Conservation (phyloP, 495 filamentous ascomycete genomes). For the Penicillium cosmopolitanum region DNA sequence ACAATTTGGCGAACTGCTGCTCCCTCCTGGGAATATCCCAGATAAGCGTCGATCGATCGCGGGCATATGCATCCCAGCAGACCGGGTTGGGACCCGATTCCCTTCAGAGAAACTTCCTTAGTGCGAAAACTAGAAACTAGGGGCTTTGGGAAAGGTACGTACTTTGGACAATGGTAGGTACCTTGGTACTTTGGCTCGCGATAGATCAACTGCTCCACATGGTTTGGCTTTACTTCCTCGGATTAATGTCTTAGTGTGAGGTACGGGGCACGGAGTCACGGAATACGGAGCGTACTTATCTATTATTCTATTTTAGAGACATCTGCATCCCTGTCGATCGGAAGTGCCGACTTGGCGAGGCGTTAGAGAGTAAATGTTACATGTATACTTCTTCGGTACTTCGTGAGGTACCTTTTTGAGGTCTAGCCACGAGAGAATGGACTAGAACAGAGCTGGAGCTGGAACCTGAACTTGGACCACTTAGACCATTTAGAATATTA, state of each 20-base stretch:
- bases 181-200: neutral
- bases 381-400: neutral
- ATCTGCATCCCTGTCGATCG: constrained; percentile 2
- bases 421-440: neutral
- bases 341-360: neutral
- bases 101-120: neutral
- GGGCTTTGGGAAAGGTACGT: neutral
- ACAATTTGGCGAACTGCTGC: too few relatives aligned
- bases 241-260: too few relatives aligned
- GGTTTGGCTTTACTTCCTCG: neutral
- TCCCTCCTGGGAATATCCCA: too few relatives aligned
- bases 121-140: neutral
- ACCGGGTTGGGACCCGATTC: constrained; percentile 6
- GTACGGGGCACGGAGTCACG: too few relatives aligned
- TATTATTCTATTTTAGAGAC: neutral
- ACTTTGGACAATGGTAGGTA: neutral
- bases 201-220: neutral
- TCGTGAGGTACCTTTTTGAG: too few relatives aligned
- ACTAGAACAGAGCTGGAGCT: neutral
- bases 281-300: neutral
- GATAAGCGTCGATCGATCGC: constrained; percentile 1
- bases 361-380: too few relatives aligned
- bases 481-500: too few relatives aligned
- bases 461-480: too few relatives aligned
- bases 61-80: constrained; percentile 4